Evolutionary conservation across 108 stramenopile species (phyloP), one percentile per base, ranked within the genome.

Genomic region (Mayamaea pseudoterrestris): DNA sequence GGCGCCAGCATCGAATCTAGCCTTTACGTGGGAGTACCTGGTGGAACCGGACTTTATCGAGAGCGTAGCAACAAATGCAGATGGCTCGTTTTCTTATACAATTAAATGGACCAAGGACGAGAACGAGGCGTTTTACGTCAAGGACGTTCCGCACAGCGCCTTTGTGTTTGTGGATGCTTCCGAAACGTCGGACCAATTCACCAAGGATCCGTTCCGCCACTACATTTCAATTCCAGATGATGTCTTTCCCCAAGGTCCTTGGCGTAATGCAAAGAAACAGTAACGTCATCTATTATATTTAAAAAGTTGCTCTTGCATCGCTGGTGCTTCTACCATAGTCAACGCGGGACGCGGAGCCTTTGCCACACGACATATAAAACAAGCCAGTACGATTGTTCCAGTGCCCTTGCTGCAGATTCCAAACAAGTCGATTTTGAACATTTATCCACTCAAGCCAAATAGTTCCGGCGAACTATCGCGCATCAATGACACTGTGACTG

Each of bases 311-410:
- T n/a, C n/a, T n/a, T n/a, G n/a, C n/a, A n/a, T n/a, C n/a, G n/a
- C n/a, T n/a, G n/a, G n/a, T n/a, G n/a, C n/a, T n/a, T 39, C 37
- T 4, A 71, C 57, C 11, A 68, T 76, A 51, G 58, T 61, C 37
- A 66, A 75, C 49, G 84, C 84, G 8, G 84, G 80, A 13, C 60
- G 80, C 36, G 84, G 79, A 18, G 84, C 84, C 2, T 80, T 83
- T 70, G 81, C 81, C n/a, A 79, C 70, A 34, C 74, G 86, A 1
- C 69, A 61, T 29, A 78, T 89, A 25, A 61, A 74, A 7, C 67
- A 67, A 35, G 79, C 70, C 26, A 62, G 62, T 16, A n/a, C 81
- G 29, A 76, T 89, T 20, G 72, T 78, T 4, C 81, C 81, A 1
- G 68, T 72, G 47, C 86, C 86, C 0, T 17, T 89, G 22, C 54